Conservation (phyloP, 208 protist genomes). For the Crithidia expoeki region DNA sequence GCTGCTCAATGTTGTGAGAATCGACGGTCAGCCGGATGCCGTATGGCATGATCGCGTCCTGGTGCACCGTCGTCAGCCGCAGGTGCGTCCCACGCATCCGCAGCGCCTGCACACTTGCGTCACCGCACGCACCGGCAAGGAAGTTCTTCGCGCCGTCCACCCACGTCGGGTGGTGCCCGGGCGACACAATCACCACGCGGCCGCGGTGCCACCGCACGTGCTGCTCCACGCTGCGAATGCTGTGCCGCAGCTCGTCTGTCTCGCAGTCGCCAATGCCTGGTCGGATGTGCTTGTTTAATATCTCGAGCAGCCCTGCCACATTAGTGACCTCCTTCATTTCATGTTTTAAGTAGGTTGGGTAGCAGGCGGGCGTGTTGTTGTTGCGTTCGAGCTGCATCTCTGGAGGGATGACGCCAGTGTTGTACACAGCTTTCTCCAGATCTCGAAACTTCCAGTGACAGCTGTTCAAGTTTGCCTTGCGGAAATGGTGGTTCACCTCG, state of each 20-base stretch:
- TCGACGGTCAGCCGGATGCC: constrained; percentile 54
- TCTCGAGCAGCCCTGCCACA: background rate
- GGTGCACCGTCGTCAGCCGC: constrained; percentile 69
- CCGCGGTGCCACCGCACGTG: constrained; percentile 93
- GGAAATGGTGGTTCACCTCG: constrained; percentile 71
- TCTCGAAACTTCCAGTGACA: constrained; percentile 10
- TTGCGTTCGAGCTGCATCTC: constrained; percentile 23
- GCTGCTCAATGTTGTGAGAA: constrained; percentile 59
- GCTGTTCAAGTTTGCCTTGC: constrained; percentile 15
- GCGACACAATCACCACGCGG: constrained; percentile 95
- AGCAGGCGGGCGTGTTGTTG: constrained; percentile 18
- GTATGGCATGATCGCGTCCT: constrained; percentile 68
- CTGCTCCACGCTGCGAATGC: constrained; percentile 92
- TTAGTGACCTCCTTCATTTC: background rate
- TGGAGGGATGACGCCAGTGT: background rate
- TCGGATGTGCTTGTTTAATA: background rate
- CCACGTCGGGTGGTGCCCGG: constrained; percentile 94
- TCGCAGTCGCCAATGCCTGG: constrained; percentile 56
- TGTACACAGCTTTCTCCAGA: background rate
- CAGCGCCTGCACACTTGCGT: constrained; percentile 24
- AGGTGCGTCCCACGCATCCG: constrained; percentile 39
- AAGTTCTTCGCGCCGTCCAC: constrained; percentile 75
- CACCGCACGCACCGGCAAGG: constrained; percentile 39
- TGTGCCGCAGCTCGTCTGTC: constrained; percentile 95
- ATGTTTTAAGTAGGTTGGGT: too few species aligned